Percentiles rank a stretch among this genome's conserved stretches.
These are phyloP conservation scores for Waitea zeae DNA, from an alignment of 1,284 basidiomycete species.

Conservation along the genomic window DNA sequence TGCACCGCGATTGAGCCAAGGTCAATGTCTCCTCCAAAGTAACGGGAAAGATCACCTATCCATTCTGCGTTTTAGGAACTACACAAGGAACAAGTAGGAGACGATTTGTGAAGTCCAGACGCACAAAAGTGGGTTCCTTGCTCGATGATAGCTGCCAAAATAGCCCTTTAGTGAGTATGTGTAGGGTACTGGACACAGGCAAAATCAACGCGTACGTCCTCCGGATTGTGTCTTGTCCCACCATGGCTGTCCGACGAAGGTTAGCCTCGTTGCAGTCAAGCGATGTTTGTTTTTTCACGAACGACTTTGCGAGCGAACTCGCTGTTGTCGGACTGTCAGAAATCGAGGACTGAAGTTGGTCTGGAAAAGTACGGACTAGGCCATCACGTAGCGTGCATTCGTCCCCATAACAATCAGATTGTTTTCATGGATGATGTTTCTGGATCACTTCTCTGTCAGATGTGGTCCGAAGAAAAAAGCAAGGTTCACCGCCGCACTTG, in stretches of 20 bases:
- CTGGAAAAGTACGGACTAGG: no score
- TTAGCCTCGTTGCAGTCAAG: neutral
- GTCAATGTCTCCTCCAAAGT: conserved; percentile 50
- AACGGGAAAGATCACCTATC: conserved; percentile 26
- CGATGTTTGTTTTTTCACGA: neutral
- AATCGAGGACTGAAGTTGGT: no score
- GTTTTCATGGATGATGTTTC: conserved; percentile 38
- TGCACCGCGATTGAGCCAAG: conserved; percentile 23
- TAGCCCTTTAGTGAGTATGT: conserved; percentile 12
- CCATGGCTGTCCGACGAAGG: conserved; percentile 14
- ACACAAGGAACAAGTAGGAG: no score
- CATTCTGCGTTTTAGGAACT: no score
- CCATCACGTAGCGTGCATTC: conserved; percentile 42
- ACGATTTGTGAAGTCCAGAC: no score
- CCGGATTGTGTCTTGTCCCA: conserved; percentile 28
- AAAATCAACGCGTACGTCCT: no score
- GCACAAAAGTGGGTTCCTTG: conserved; percentile 41
- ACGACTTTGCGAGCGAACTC: conserved; percentile 18
- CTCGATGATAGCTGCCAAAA: conserved; percentile 35
- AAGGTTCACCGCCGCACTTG: conserved; percentile 18
- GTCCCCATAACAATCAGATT: conserved; percentile 47
- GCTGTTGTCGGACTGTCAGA: conserved; percentile 4
- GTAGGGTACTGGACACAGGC: no score
- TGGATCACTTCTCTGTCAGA: conserved; percentile 2
- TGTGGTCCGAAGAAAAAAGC: no score